Base-by-base conservation (phyloP, 202 grass and related monocot genomes). In the Miscanthus sacchariflorus region DNA sequence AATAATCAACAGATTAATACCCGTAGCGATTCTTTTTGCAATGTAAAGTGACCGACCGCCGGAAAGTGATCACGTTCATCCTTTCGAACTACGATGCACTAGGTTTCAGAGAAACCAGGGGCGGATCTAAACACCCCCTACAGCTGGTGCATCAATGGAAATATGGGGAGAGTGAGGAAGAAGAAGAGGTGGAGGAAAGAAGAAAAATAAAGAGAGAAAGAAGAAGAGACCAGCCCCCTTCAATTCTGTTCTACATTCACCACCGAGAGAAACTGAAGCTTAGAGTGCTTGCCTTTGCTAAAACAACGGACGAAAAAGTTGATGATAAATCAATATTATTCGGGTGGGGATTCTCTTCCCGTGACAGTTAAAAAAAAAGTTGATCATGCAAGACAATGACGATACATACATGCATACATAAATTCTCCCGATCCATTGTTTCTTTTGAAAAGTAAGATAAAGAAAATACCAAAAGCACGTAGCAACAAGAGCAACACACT, bases 291-390 rank as follows among this genome's bases (percentile, higher is more conserved):
- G 23, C 17, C 81, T 81, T 81, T 21, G 12, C 12, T 44, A 23
- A 52, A 88, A 28, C 48, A 64, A 84, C 27, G 39, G 25, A 7
- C 52, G 45, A 45, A 81, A 90, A 30, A 10, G 23, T 33, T 80
- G 38, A 70, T 82, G 30, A 33, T 33, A 33, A 33, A 33, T 33
- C 30, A 33, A 33, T 33, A 33, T 33, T 33, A 33, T 33, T 33
- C 30, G 30, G 30, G 30, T 33, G 30, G 30, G 30, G 30, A 33
- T 33, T 33, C 30, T 33, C 30, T 33, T 33, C 30, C 30, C 30
- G 30, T 33, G 30, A 33, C 30, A 33, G 30, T 33, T 33, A 33
- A 33, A 38, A 38, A 44, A 81, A 89, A 28, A 9, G 24, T 35
- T 80, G 38, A 71, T 82, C 39, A n/a, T 13, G 77, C 65, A 69